Percentiles rank a stretch among this genome's conserved stretches.
Conservation (phyloP, 225 moss, liverwort and hornwort genomes). For the Lunularia cruciata region DNA sequence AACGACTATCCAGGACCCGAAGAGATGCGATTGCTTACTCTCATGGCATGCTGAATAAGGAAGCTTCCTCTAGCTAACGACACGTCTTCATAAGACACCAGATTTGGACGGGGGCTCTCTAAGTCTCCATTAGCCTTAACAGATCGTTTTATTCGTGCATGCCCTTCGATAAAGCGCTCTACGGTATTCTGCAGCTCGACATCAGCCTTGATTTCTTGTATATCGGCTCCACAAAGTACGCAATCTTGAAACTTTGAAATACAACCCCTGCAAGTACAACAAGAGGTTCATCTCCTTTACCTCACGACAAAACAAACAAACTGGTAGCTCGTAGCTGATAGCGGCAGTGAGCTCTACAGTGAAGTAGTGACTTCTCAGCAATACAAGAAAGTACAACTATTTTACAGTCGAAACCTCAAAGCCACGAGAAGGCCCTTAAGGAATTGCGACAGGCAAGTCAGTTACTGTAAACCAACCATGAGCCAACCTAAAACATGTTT, state of each 20-base stretch:
- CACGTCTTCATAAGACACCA: conserved; percentile 72
- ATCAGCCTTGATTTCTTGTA: conserved; percentile 66
- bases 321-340: too few relatives aligned
- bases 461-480: too few relatives aligned
- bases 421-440: too few relatives aligned
- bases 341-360: too few relatives aligned
- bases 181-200: conserved; percentile 75
- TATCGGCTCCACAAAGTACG: conserved; percentile 87
- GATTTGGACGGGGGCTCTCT: conserved; percentile 35
- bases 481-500: too few relatives aligned
- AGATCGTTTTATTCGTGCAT: conserved; percentile 68
- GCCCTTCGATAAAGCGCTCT: conserved; percentile 86
- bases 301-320: neutral
- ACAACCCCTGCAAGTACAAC: conserved; percentile 60
- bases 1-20: neutral
- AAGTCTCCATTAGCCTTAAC: conserved; percentile 34
- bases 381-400: too few relatives aligned
- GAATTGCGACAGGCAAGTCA: too few relatives aligned
- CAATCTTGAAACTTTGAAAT: conserved; percentile 95
- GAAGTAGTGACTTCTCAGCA: too few relatives aligned
- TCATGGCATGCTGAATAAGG: conserved; percentile 92
- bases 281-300: neutral
- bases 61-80: conserved; percentile 87
- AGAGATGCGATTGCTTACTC: conserved; percentile 48
- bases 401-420: too few relatives aligned